A percentile compares a stretch with the other conserved stretches of the same genome.
Conservation (phyloP, 805 yeast species). For the Lipomyces chichibuensis region DNA sequence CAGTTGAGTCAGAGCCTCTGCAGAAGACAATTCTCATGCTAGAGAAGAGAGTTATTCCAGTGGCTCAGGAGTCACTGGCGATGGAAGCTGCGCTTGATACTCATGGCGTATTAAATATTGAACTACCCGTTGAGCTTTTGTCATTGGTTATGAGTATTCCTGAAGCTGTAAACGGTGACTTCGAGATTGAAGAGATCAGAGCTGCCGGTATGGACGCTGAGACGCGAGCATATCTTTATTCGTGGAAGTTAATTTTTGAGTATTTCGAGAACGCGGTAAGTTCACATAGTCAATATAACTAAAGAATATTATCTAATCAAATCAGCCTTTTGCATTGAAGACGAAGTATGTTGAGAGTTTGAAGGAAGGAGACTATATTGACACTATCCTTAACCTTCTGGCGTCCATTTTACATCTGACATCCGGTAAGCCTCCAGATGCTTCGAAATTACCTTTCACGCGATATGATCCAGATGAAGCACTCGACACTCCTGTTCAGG, state of each 20-base stretch:
- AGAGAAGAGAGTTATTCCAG: conserved; percentile 48
- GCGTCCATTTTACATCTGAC: conserved; percentile 52
- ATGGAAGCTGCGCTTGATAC: conserved; percentile 45
- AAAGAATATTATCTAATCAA: not conserved
- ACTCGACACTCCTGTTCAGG: conserved; percentile 40
- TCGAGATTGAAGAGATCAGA: conserved; percentile 12
- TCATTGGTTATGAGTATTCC: conserved; percentile 37
- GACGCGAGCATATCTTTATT: conserved; percentile 55
- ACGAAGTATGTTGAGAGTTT: conserved; percentile 62
- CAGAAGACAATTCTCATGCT: conserved; percentile 50
- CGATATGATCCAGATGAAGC: conserved; percentile 33
- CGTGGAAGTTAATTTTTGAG: conserved; percentile 66
- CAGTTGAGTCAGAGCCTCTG: conserved; percentile 35
- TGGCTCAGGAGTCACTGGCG: conserved; percentile 55
- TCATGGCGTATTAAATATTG: conserved; percentile 38
- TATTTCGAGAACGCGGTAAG: conserved; percentile 61
- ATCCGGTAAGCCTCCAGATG: conserved; percentile 34
- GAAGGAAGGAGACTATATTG: conserved; percentile 53
- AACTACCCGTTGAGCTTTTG: conserved; percentile 51
- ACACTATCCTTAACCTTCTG: conserved; percentile 55
- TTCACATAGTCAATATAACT: not conserved
- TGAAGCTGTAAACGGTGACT: conserved; percentile 14
- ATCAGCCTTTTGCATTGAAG: conserved; percentile 58
- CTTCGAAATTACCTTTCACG: conserved; percentile 36
- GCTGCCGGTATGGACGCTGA: conserved; percentile 16